Conservation (phyloP, 352 stramenopile species). For the Globisporangium nodosum region DNA sequence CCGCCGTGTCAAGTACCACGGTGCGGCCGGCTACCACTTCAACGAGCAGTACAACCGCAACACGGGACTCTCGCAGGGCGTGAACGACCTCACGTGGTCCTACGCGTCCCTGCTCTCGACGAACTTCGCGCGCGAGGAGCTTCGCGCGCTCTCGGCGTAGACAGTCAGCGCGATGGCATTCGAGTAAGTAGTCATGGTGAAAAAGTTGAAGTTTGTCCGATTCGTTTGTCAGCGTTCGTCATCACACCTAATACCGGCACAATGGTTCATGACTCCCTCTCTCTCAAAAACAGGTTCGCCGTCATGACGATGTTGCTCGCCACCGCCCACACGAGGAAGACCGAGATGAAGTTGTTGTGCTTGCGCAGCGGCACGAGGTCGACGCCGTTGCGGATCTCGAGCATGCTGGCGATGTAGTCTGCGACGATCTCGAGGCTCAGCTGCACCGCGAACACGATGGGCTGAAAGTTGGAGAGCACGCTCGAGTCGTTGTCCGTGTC, state of each 20-base stretch:
- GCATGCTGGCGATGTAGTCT: slow-evolving; percentile 5
- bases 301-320: slow-evolving; percentile 2
- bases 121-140: slow-evolving; percentile 20
- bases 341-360: slow-evolving; percentile 3
- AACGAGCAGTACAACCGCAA: slow-evolving; percentile 32
- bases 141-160: slow-evolving; percentile 15
- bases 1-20: slow-evolving; percentile 22
- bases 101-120: slow-evolving; percentile 19
- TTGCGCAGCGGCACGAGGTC: slow-evolving; percentile 1
- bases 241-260: background rate
- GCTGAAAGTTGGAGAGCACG: background rate
- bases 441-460: slow-evolving; percentile 1
- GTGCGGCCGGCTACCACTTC: slow-evolving; percentile 16
- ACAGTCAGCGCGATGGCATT: background rate
- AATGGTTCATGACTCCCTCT: background rate
- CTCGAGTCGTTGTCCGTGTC: background rate
- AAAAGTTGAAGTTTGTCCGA: background rate
- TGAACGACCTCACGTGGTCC: slow-evolving; percentile 28
- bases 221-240: background rate
- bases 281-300: background rate
- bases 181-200: too few relatives aligned
- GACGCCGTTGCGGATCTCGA: slow-evolving; percentile 4
- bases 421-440: slow-evolving; percentile 1
- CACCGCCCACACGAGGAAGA: slow-evolving; percentile 6
- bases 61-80: slow-evolving; percentile 17